phyloP scores from a whole-genome alignment of 2,329 filamentous ascomycete genomes.

The Aspergillus neoniger region DNA sequence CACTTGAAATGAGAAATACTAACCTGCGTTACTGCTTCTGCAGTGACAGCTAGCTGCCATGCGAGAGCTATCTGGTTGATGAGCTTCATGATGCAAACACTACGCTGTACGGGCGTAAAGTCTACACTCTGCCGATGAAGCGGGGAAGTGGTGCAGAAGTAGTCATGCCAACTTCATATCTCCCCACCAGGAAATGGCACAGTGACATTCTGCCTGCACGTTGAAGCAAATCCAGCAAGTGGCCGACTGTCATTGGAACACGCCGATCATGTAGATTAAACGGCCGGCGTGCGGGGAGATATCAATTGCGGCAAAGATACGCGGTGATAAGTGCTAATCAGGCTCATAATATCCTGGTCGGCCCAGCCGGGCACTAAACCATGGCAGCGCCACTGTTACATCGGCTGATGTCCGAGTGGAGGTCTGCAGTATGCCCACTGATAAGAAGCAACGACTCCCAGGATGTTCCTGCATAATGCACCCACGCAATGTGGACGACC shows the following conservation, averaged over 20 bases:
- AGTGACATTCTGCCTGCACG: slow-evolving; percentile 1
- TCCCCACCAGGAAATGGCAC: slow-evolving; percentile 4
- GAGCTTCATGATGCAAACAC: neutral
- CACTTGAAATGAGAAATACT: neutral
- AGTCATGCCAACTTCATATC: neutral
- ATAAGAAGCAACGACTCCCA: neutral
- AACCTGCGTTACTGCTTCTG: neutral
- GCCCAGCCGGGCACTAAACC: neutral
- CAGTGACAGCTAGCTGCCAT: neutral
- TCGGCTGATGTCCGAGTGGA: neutral
- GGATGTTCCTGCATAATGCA: neutral
- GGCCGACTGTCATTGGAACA: neutral
- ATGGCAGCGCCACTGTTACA: neutral
- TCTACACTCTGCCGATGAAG: too few species aligned
- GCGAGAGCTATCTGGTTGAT: neutral
- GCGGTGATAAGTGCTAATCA: neutral
- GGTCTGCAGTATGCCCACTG: neutral
- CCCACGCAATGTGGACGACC: neutral
- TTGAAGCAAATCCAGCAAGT: neutral
- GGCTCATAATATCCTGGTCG: neutral
- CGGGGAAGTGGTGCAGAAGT: neutral
- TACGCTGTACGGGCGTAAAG: too few species aligned
- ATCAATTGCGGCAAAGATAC: neutral
- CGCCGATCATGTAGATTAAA: neutral
- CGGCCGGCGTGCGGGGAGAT: slow-evolving; percentile 3